These are phyloP conservation scores for Lasiodiplodia sp. DNA, from an alignment of 2,329 filamentous ascomycete species.

Conservation along the genomic window DNA sequence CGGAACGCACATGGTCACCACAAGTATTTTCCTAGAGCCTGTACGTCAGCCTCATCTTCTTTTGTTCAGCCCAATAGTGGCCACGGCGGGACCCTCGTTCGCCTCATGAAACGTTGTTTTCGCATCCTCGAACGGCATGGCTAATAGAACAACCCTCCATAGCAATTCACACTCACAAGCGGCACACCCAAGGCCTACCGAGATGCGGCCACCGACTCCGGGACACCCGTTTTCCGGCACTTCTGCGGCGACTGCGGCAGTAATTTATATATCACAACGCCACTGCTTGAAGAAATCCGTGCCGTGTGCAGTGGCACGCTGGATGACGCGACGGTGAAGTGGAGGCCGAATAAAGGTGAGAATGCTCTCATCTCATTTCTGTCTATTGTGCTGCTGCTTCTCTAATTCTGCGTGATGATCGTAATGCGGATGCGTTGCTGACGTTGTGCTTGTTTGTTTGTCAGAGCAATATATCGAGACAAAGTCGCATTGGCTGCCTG, in stretches of 20 bases:
- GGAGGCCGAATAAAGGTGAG: slow-evolving; percentile 27
- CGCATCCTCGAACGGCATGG: too few relatives aligned
- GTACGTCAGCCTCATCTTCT: neutral
- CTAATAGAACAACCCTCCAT: neutral
- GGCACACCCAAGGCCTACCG: slow-evolving; percentile 6
- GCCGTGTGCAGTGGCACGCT: slow-evolving; percentile 7
- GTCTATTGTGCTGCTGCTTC: neutral
- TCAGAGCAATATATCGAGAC: slow-evolving; percentile 16
- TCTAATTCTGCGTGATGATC: neutral
- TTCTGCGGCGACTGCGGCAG: slow-evolving; percentile 26
- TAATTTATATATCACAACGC: neutral
- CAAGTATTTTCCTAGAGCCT: neutral
- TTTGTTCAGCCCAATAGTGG: neutral
- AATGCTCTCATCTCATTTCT: neutral
- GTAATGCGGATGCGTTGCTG: neutral
- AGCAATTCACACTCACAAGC: slow-evolving; percentile 12
- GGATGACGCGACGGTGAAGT: slow-evolving; percentile 1
- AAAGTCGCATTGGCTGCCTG: slow-evolving; percentile 26
- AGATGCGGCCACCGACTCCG: slow-evolving; percentile 19
- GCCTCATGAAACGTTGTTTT: too few relatives aligned
- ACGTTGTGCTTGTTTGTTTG: neutral
- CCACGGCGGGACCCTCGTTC: too few relatives aligned
- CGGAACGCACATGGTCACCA: slow-evolving; percentile 9
- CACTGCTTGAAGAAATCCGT: slow-evolving; percentile 2
- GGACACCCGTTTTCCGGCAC: slow-evolving; percentile 19